Evolutionary conservation across 306 rosid species (phyloP).

Genomic region (Lithocarpus polystachyus): DNA sequence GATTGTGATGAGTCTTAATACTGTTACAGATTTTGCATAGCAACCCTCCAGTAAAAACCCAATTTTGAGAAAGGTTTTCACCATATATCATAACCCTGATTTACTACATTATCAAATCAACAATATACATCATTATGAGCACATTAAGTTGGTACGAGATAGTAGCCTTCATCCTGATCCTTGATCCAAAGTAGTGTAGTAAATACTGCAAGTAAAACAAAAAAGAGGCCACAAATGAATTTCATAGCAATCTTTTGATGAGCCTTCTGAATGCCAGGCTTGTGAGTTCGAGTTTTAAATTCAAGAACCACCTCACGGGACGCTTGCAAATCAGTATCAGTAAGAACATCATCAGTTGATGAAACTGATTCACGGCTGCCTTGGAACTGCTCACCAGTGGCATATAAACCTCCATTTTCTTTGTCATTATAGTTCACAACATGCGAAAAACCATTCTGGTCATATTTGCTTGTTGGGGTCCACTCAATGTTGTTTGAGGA

Average conservation of each 20-base stretch:
- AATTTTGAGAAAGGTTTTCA: neutral
- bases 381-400: conserved; percentile 38
- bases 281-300: conserved; percentile 15
- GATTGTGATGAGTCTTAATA: neutral
- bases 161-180: conserved; percentile 48
- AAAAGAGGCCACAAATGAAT: conserved; percentile 55
- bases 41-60: neutral
- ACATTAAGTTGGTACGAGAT: conserved; percentile 70
- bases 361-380: conserved; percentile 66
- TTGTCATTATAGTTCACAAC: conserved; percentile 20
- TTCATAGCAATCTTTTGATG: conserved; percentile 34
- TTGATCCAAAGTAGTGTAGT: conserved; percentile 54
- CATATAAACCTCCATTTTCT: conserved; percentile 39
- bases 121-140: conserved; percentile 18
- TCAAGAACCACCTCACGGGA: conserved; percentile 33
- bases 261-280: conserved; percentile 16
- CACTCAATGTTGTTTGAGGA: conserved; percentile 49
- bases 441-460: conserved; percentile 30
- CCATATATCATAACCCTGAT: neutral
- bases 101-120: conserved; percentile 4
- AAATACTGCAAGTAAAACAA: conserved; percentile 44
- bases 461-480: conserved; percentile 44
- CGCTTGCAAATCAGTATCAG: conserved; percentile 29
- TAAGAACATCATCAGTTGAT: conserved; percentile 48
- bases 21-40: neutral